Evolutionary conservation across 139 green algal genomes (phyloP), one percentile per base, ranked within the genome.

Genomic region (Gonium pectorale): DNA sequence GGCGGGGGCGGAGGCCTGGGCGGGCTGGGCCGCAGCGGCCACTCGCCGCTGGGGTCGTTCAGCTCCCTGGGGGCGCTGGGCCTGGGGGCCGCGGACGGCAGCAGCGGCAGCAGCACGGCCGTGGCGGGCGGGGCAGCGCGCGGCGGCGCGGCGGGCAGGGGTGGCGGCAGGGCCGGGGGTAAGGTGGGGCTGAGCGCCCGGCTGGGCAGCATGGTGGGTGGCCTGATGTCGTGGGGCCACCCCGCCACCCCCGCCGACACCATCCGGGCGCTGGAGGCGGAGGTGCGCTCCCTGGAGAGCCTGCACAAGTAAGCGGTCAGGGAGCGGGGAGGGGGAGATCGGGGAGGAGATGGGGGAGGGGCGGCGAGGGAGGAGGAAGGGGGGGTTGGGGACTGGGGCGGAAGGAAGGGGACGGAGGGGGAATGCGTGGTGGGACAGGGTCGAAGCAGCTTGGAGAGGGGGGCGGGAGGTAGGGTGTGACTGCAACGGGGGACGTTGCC

Each of bases 251-350:
- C 86, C 17, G 62, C 74, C 60, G 85, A 87, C 13, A 92, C 85
- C 0, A 88, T 98, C 31, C 54, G 67, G 15, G 70, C 72, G n/a
- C 80, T 98, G 40, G 86, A 95, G 68, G 68, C 51, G 21, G 95
- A 98, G 86, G 89, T 95, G 59, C 33, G 41, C 4, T 87, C 66
- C 0, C 84, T 87, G 77, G 75, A 88, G 66, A 85, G 78, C 21
- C 63, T 90, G 73, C 60, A 67, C 70, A 86, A 86, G 85, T 89
- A 67, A 38, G 83, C n/a, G 24, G n/a, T 7, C 11, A 6, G n/a
- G 4, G 62, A 24, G 62, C 11, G 31, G 62, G 62, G 6, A 64
- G 15, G 56, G 56, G 56, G 6, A 9, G 62, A 22, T 43, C 7
- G 6, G 62, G 62, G 29, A 29, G 60, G 5, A 67, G 70, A 6